phyloP scores from a whole-genome alignment of 768 basidiomycete genomes.

The Lactarius vividus region DNA sequence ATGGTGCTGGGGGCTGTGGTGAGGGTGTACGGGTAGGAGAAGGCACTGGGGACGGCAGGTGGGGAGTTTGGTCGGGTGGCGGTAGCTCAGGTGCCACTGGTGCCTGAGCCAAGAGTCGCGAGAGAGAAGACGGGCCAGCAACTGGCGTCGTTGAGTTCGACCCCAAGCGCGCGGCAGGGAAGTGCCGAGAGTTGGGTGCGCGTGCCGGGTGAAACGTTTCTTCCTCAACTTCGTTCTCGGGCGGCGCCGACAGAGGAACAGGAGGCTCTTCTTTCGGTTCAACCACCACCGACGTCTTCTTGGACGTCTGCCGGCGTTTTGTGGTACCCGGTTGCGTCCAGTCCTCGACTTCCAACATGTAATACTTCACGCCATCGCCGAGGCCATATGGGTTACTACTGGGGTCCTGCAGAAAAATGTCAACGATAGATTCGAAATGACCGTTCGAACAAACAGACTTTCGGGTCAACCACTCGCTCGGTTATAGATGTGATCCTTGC shows the following conservation, averaged over 20 bases:
- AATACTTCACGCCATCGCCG: constrained; percentile 87
- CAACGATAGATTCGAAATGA: neutral
- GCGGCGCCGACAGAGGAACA: constrained; percentile 58
- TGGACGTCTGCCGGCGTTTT: constrained; percentile 55
- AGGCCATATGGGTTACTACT: constrained; percentile 86
- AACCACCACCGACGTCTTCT: constrained; percentile 42
- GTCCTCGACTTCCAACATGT: constrained; percentile 90
- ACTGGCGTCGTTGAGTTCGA: constrained; percentile 68
- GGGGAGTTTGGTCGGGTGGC: constrained; percentile 28
- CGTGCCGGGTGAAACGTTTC: constrained; percentile 65
- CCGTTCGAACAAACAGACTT: constrained; percentile 45
- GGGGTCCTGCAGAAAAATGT: constrained; percentile 54
- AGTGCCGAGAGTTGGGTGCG: constrained; percentile 65
- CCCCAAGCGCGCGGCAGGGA: constrained; percentile 54
- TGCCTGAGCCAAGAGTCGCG: constrained; percentile 76
- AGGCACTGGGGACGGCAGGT: constrained; percentile 7
- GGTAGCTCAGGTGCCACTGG: constrained; percentile 39
- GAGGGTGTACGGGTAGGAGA: constrained; percentile 34
- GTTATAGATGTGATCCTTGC: constrained; percentile 87
- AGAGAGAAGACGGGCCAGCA: constrained; percentile 76
- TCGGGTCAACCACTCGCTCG: constrained; percentile 78
- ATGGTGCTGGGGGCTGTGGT: constrained; percentile 25
- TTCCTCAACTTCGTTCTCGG: constrained; percentile 70
- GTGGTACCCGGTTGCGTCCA: constrained; percentile 77
- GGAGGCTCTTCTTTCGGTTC: constrained; percentile 41